A percentile compares a stretch with the other conserved stretches of the same genome.
phyloP scores from a whole-genome alignment of 2,329 filamentous ascomycete genomes.

The Ophiostoma populinum region DNA sequence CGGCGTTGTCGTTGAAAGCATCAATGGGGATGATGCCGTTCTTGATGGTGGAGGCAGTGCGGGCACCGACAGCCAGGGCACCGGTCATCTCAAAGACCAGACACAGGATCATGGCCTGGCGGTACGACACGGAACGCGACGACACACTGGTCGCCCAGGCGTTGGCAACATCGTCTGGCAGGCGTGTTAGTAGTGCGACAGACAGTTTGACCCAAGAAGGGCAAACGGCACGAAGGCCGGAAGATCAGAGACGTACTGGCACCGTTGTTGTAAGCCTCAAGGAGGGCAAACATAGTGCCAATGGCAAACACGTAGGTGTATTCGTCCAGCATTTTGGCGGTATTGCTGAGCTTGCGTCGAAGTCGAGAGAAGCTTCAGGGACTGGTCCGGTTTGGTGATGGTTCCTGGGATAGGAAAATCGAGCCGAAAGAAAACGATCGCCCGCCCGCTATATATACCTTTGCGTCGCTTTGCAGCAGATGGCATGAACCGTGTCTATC shows the following conservation, averaged over 20 bases:
- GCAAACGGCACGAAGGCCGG: neutral
- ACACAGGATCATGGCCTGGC: constrained; percentile 49
- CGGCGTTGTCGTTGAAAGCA: constrained; percentile 42
- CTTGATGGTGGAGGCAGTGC: constrained; percentile 64
- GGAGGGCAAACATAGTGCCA: constrained; percentile 58
- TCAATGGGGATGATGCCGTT: constrained; percentile 51
- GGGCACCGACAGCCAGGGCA: constrained; percentile 47
- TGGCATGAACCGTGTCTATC: no score
- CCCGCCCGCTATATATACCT: neutral
- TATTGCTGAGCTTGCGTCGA: neutral
- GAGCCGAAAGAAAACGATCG: neutral
- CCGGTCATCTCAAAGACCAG: constrained; percentile 52
- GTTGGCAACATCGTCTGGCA: constrained; percentile 67
- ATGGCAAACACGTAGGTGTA: constrained; percentile 61
- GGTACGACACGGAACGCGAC: constrained; percentile 56
- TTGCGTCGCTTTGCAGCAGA: neutral
- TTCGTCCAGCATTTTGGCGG: constrained; percentile 28
- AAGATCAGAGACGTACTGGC: constrained; percentile 37
- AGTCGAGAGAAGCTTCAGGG: neutral
- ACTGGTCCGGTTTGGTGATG: neutral
- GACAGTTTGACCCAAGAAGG: no score
- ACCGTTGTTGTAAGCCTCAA: constrained; percentile 66
- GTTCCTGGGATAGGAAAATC: neutral
- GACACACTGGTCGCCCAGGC: constrained; percentile 69
- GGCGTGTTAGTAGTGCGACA: neutral